These are phyloP conservation scores for Marasmius sp. DNA, from an alignment of 1,284 basidiomycete species.

Conservation along the genomic window DNA sequence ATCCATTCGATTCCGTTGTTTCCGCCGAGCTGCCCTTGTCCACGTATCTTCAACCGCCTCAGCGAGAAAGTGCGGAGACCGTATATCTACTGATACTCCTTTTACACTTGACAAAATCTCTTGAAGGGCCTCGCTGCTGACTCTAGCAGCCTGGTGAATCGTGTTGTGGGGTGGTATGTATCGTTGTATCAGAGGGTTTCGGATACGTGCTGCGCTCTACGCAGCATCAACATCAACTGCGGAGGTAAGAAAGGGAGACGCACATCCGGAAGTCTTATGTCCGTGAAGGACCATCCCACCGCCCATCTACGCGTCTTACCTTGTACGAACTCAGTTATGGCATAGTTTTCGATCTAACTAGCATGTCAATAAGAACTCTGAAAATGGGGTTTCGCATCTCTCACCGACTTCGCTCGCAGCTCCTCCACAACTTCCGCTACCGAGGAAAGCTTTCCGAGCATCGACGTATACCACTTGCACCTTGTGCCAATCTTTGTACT, in stretches of 20 bases:
- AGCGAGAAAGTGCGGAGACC: background rate
- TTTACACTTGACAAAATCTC: slow-evolving; percentile 36
- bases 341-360: slow-evolving; percentile 79
- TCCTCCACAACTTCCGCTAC: slow-evolving; percentile 59
- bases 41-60: background rate
- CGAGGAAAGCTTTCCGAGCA: slow-evolving; percentile 86
- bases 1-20: slow-evolving; percentile 10
- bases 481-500: slow-evolving; percentile 46
- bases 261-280: slow-evolving; percentile 74
- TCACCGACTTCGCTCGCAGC: slow-evolving; percentile 54
- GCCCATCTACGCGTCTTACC: slow-evolving; percentile 89
- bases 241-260: slow-evolving; percentile 26
- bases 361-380: background rate
- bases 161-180: slow-evolving; percentile 59
- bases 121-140: slow-evolving; percentile 17
- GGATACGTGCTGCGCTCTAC: slow-evolving; percentile 53
- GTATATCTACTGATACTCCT: slow-evolving; percentile 20
- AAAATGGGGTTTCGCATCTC: slow-evolving; percentile 15
- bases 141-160: slow-evolving; percentile 37
- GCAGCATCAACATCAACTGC: slow-evolving; percentile 11
- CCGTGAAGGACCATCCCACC: slow-evolving; percentile 79
- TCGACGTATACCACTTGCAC: slow-evolving; percentile 87
- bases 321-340: slow-evolving; percentile 79
- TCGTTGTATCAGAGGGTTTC: slow-evolving; percentile 40
- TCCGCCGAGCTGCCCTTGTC: slow-evolving; percentile 13